Conservation (phyloP, 805 yeast species). For the Metschnikowia lunata region DNA sequence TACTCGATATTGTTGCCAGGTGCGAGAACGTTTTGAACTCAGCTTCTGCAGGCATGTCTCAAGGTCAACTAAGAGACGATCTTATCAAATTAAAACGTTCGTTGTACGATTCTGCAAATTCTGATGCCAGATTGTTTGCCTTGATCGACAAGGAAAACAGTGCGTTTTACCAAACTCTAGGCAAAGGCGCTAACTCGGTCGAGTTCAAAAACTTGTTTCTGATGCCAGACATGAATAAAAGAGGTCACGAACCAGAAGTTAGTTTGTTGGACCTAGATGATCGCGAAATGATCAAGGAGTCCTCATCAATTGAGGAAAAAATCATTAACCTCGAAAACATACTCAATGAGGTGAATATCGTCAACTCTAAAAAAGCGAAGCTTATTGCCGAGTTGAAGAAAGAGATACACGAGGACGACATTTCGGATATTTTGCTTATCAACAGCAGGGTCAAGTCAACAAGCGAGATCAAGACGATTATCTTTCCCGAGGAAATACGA, state of each 20-base stretch:
- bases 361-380: conserved; percentile 60
- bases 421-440: conserved; percentile 66
- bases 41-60: conserved; percentile 4
- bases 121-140: conserved; percentile 52
- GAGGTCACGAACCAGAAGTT: conserved; percentile 23
- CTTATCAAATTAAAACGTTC: conserved; percentile 54
- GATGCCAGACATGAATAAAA: conserved; percentile 2
- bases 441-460: conserved; percentile 54
- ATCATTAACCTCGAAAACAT: conserved; percentile 52
- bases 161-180: conserved; percentile 24
- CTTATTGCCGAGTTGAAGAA: conserved; percentile 63
- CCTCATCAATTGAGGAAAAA: conserved; percentile 26
- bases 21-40: conserved; percentile 25
- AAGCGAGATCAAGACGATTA: conserved; percentile 49
- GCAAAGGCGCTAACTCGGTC: conserved; percentile 40
- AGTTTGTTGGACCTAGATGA: conserved; percentile 72
- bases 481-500: conserved; percentile 65
- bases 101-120: conserved; percentile 53
- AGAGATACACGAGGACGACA: conserved; percentile 76
- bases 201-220: conserved; percentile 34
- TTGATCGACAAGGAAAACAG: conserved; percentile 37
- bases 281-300: conserved; percentile 17
- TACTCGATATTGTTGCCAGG: conserved; percentile 30
- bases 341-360: conserved; percentile 54
- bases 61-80: conserved; percentile 43